phyloP scores from a whole-genome alignment of 2,329 filamentous ascomycete species.

The Myriosclerotinia curreyana region DNA sequence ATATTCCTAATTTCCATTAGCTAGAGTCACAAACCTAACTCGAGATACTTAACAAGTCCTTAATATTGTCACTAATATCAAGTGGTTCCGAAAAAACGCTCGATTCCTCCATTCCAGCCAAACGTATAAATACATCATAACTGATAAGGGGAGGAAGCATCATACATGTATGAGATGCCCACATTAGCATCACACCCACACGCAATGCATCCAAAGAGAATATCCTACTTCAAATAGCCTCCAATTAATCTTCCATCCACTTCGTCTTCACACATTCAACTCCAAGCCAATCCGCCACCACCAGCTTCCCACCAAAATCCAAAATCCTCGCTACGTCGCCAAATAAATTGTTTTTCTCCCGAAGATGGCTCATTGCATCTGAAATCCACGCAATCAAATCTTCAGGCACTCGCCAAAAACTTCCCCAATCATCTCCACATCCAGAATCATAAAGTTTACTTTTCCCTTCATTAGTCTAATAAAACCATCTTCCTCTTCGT shows the following conservation, averaged over 20 bases:
- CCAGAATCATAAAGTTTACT: slow-evolving; percentile 56
- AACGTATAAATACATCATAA: slow-evolving; percentile 53
- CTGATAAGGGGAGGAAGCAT: slow-evolving; percentile 56
- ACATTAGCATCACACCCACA: slow-evolving; percentile 4
- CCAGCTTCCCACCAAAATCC: slow-evolving; percentile 50
- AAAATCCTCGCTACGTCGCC: slow-evolving; percentile 50
- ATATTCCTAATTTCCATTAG: too few species aligned
- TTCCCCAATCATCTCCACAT: slow-evolving; percentile 59
- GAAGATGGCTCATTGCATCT: slow-evolving; percentile 59
- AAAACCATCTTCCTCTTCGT: slow-evolving; percentile 44
- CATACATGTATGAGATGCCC: slow-evolving; percentile 49
- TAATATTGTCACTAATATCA: too few species aligned
- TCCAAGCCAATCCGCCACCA: too few species aligned
- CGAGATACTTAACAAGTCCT: too few species aligned
- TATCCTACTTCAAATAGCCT: slow-evolving; percentile 52
- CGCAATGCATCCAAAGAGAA: neutral
- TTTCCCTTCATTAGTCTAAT: slow-evolving; percentile 38
- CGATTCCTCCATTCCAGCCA: neutral
- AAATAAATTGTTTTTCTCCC: slow-evolving; percentile 58
- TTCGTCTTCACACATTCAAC: too few species aligned
- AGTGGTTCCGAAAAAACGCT: too few species aligned
- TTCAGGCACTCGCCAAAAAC: slow-evolving; percentile 44
- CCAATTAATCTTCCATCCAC: slow-evolving; percentile 41
- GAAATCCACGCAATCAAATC: slow-evolving; percentile 59
- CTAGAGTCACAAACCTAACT: too few species aligned